Base-by-base conservation (phyloP, 1,284 basidiomycete genomes). In the Fomitiporia mediterranea region DNA sequence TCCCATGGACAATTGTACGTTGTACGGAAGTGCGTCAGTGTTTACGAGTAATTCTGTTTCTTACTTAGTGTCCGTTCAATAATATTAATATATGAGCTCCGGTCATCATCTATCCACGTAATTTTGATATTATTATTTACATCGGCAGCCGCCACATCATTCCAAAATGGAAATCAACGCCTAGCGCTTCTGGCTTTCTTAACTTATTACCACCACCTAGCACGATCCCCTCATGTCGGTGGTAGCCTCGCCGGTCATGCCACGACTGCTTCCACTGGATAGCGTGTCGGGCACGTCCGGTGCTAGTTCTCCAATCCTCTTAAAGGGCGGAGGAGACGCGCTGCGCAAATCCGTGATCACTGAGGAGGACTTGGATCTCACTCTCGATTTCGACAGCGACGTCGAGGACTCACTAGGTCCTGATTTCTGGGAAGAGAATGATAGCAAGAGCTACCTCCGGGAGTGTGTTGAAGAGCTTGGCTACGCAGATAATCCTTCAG, bases 381-480 rank as follows among this genome's bases (percentile, higher is more conserved):
- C 57, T 15, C 48, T 59, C 2, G 57, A 59, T 28, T 50, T 55
- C 25, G 57, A 59, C n/a, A 59, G 57, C 27, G 57, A 55, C 11
- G 43, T 55, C n/a, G 57, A 59, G 39, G 57, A 59, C 21, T 42
- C 49, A 25, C 39, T 59, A n/a, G 39, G 44, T 25, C 25, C 37
- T 4, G 53, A 51, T 19, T 38, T 48, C 27, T 34, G 35, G 46
- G 30, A 37, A 25, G 27, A 34, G 27, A 46, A 28, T 21, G 2
- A 15, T 23, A 23, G 34, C 17, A 44, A 48, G 21, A 17, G 17
- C 35, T 17, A 13, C 13, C 17, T 43, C 27, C 13, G 15, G 30
- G 49, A 40, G 4, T 34, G 35, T 42, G 27, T 27, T 19, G 40
- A 25, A 25, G n/a, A 38, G 34, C 25, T 50, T 50, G 40, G 38